These are phyloP conservation scores for Acanthamoeba divionensis DNA, from an alignment of 208 protist genomes.

Conservation along the genomic window DNA sequence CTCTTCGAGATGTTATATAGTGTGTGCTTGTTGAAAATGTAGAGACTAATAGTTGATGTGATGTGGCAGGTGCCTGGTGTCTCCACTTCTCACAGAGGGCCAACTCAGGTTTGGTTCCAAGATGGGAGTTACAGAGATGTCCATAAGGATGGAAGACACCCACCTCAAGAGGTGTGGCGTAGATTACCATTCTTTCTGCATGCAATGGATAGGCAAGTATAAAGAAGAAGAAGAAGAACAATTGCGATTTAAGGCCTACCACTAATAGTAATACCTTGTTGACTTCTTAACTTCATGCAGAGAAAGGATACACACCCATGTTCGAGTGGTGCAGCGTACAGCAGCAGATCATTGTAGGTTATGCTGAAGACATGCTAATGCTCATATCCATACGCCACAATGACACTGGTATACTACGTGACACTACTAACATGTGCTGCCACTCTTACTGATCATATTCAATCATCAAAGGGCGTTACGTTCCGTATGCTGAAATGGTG, in stretches of 20 bases:
- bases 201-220: not conserved
- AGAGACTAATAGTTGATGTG: not conserved
- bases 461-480: not conserved
- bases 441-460: not conserved
- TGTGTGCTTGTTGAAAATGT: not conserved
- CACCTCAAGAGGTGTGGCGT: not conserved
- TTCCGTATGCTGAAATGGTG: not conserved
- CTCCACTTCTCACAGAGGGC: not conserved
- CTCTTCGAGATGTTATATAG: not conserved
- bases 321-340: slow-evolving; percentile 16
- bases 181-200: not conserved
- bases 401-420: not conserved
- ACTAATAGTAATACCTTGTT: too few relatives aligned
- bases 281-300: not conserved
- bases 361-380: slow-evolving; percentile 35
- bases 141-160: not conserved
- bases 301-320: not conserved
- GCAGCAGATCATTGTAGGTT: slow-evolving; percentile 11
- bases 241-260: too few relatives aligned
- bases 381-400: slow-evolving; percentile 24
- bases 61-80: not conserved
- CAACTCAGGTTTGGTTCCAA: not conserved
- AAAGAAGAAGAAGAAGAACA: too few relatives aligned
- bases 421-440: not conserved
- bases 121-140: slow-evolving; percentile 25